Evolutionary conservation across 768 basidiomycete genomes (phyloP), one percentile per base, ranked within the genome.

Genomic region (Hericium alpestre): DNA sequence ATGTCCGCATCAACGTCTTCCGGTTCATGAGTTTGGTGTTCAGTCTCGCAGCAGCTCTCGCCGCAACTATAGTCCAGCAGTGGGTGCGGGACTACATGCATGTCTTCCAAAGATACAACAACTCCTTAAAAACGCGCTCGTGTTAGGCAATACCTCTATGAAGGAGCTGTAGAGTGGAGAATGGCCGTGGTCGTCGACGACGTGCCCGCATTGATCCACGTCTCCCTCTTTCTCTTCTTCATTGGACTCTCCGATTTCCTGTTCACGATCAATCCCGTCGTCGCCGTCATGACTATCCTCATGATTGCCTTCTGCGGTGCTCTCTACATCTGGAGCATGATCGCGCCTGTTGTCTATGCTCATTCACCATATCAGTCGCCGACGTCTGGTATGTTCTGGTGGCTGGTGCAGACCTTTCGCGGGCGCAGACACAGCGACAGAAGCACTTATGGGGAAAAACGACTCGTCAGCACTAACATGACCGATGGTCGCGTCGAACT

Each of bases 171-270:
- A 16, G 65, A 61, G 51, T 76, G 76, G 62, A 65, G 66, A 7
- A 70, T 80, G 66, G 64, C 70, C 11, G 63, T 67, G 1, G 62
- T 80, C 9, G 74, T 78, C 1, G 71, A 74, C 38, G 59, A 67
- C 12, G 73, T 80, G 37, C 79, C 78, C 1, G 66, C 73, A 18
- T 70, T 80, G 15, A 70, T 81, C 18, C 79, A 80, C 57, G 63
- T 76, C 6, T 76, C 78, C 1, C 68, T 80, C 16, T 71, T 79
- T 23, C 68, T 80, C 7, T 80, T 81, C 65, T 74, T 83, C 63
- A 71, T 74, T 32, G 75, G 77, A 37, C 69, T 82, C 20, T 64
- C 77, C 38, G 70, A 72, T 20, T 76, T 79, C 60, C 65, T 79
- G 25, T 62, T 65, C 52, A 65, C 72, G 8, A 63, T 63, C 47